A percentile compares a stretch with the other conserved stretches of the same genome.
These are phyloP conservation scores for Candida buenavistaensis DNA, from an alignment of 1,139 yeast genomes.

Conservation along the genomic window DNA sequence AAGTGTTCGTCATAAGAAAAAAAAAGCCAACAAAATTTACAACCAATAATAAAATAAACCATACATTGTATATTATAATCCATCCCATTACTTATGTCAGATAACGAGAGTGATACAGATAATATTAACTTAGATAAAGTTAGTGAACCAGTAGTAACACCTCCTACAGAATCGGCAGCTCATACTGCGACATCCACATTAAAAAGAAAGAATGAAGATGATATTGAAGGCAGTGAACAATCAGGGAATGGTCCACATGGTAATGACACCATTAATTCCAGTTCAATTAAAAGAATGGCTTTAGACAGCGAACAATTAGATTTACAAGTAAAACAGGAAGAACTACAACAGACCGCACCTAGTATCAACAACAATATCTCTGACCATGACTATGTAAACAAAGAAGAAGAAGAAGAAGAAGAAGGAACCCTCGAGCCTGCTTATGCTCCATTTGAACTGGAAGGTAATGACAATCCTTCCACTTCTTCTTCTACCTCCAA, in stretches of 20 bases:
- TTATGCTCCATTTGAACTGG: conserved; percentile 7
- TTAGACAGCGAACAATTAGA: conserved; percentile 57
- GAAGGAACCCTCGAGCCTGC: conserved; percentile 7
- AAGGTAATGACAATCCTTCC: conserved; percentile 6
- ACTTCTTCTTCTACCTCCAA: conserved; percentile 16
- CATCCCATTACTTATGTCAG: conserved; percentile 1
- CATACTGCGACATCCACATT: conserved; percentile 22
- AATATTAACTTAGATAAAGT: not conserved
- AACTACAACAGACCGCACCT: conserved; percentile 46
- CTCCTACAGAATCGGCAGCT: conserved; percentile 1
- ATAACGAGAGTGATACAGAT: conserved; percentile 3
- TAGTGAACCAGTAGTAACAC: conserved; percentile 3
- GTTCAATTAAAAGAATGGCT: conserved; percentile 59
- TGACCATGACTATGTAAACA: conserved; percentile 6
- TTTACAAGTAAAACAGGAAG: conserved; percentile 33
- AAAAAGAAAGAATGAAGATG: conserved; percentile 70
- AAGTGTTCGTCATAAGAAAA: too few relatives aligned
- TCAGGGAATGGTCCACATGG: not conserved
- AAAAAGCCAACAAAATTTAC: not conserved
- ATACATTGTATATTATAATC: not conserved
- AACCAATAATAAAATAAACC: not conserved
- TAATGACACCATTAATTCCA: conserved; percentile 1
- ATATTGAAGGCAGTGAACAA: conserved; percentile 33
- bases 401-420: conserved; percentile 5
- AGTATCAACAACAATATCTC: conserved; percentile 17